Percentiles rank a stretch among this genome's conserved stretches.
Conservation (phyloP, 495 filamentous ascomycete species). For the Penicillium maclennaniae region DNA sequence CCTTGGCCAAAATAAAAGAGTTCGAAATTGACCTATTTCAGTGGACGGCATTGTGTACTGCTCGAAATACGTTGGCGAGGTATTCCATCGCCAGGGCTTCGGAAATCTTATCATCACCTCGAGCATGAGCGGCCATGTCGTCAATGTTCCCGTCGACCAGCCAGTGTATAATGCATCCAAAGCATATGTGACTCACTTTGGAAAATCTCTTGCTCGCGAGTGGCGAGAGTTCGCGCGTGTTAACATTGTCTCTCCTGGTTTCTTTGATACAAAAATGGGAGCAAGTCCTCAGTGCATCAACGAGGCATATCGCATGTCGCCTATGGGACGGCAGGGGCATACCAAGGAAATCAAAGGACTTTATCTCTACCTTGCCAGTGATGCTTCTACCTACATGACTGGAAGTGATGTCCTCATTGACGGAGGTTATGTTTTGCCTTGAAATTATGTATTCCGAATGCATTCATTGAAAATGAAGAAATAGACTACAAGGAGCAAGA, state of each 20-base stretch:
- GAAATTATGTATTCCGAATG: background rate
- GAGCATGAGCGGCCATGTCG: conserved; percentile 74
- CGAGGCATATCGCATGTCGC: conserved; percentile 58
- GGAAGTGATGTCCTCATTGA: conserved; percentile 59
- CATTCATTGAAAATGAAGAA: too few species aligned
- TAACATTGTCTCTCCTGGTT: conserved; percentile 66
- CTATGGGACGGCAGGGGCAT: conserved; percentile 54
- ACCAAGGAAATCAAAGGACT: conserved; percentile 65
- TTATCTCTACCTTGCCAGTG: conserved; percentile 57
- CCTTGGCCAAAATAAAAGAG: background rate
- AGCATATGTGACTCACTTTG: conserved; percentile 63
- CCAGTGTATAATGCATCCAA: conserved; percentile 68
- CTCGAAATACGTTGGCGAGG: conserved; percentile 46
- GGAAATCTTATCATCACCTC: conserved; percentile 74
- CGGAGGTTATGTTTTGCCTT: conserved; percentile 50
- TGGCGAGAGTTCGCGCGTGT: conserved; percentile 60
- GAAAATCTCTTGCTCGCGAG: conserved; percentile 64
- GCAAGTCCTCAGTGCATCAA: conserved; percentile 49
- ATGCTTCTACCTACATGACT: conserved; percentile 67
- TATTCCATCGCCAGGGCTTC: conserved; percentile 50
- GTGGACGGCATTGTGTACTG: conserved; percentile 35
- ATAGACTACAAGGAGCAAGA: too few species aligned
- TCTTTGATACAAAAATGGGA: conserved; percentile 62
- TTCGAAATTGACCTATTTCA: background rate
- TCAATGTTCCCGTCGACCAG: conserved; percentile 63